Evolutionary conservation across 2,329 filamentous ascomycete species (phyloP).

Genomic region (Furcasterigmium furcatum): DNA sequence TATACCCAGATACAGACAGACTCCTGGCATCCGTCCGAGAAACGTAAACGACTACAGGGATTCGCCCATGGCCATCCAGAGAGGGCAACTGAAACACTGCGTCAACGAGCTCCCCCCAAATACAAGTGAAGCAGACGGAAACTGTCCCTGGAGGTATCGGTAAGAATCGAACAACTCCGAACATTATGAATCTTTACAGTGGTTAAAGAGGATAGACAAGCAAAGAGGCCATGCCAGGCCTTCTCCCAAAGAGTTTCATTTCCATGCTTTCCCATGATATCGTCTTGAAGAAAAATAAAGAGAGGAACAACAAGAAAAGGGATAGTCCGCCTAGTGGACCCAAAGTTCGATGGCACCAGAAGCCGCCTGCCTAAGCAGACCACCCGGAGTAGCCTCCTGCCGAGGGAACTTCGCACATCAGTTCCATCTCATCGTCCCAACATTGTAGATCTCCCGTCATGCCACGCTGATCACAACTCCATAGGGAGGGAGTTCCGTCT

Average conservation of each 20-base stretch:
- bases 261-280: not conserved
- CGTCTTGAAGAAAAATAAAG: not conserved
- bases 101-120: too few species aligned
- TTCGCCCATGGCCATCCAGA: too few species aligned
- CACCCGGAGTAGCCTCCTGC: too few species aligned
- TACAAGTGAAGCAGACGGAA: too few species aligned
- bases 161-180: constrained; percentile 13
- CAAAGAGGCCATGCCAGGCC: not conserved
- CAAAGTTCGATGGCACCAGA: not conserved
- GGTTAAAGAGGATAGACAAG: not conserved
- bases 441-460: constrained; percentile 1
- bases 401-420: too few species aligned
- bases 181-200: constrained; percentile 10
- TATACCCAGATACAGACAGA: too few species aligned
- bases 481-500: not conserved
- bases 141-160: too few species aligned
- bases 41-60: too few species aligned
- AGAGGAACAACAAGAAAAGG: not conserved
- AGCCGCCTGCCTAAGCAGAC: too few species aligned
- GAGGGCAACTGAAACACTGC: too few species aligned
- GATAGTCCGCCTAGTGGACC: not conserved
- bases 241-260: not conserved
- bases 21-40: too few species aligned
- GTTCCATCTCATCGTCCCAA: too few species aligned
- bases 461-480: not conserved